Conservation (phyloP, 352 stramenopile species). For the Thraustochytrium striatum region DNA sequence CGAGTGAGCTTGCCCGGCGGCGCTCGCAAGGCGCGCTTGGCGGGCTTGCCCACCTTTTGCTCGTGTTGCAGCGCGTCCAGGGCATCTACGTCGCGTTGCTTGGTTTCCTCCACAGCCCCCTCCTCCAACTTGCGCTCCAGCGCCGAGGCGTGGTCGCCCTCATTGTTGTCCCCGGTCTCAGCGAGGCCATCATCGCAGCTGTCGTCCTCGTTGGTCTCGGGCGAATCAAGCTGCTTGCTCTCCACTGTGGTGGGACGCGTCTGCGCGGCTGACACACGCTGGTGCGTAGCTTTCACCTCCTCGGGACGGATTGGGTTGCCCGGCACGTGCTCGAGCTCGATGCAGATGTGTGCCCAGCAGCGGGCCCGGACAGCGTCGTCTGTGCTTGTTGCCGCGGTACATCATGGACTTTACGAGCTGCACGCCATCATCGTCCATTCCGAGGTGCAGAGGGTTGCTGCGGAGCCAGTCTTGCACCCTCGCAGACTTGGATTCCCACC, state of each 20-base stretch:
- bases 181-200: background rate
- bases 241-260: background rate
- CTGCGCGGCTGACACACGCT: background rate
- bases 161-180: background rate
- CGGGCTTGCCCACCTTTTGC: too few relatives aligned
- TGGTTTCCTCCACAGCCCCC: too few relatives aligned
- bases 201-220: background rate
- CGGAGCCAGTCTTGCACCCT: slow-evolving; percentile 12
- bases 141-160: background rate
- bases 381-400: background rate
- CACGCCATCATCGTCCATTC: slow-evolving; percentile 14
- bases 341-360: slow-evolving; percentile 38
- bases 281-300: background rate
- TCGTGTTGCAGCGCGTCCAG: too few relatives aligned
- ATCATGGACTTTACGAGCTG: slow-evolving; percentile 6
- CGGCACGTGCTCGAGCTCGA: slow-evolving; percentile 20
- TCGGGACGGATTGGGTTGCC: background rate
- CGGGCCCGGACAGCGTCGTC: background rate
- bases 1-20: too few relatives aligned
- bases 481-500: background rate
- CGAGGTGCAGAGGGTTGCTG: slow-evolving; percentile 26
- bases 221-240: background rate
- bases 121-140: slow-evolving; percentile 34
- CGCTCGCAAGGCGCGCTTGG: too few relatives aligned
- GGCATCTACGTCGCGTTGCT: too few relatives aligned